Base-by-base conservation (phyloP, 2,329 filamentous ascomycete genomes). In the Rhinocladiella mackenziei region DNA sequence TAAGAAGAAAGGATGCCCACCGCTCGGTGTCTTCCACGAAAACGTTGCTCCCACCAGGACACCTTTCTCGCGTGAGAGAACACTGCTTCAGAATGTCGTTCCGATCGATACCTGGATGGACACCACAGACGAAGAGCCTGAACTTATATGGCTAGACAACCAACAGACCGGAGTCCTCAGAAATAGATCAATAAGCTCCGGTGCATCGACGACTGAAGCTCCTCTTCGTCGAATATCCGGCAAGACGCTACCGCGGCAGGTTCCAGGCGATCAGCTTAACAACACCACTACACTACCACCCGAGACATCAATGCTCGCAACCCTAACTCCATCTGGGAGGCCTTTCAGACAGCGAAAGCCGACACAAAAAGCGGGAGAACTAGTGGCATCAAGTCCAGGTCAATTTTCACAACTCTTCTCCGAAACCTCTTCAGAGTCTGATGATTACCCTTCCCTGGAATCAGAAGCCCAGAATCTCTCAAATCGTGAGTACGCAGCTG, bases 21-120 rank as follows among this genome's bases (percentile, higher is more conserved):
- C 23, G 17, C 19, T 33, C 14, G 51, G 45, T 14, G 17, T 47
- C 8, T 47, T 51, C 32, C 31, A 31, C 25, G 44, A 46, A 17
- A 18, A 34, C 14, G 17, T 8, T 37, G 13, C 13, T 19, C 13
- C 38, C 4, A n/a, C 22, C 6, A 25, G 7, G 13, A 9, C 19
- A 17, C n/a, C 18, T 9, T 11, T 8, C 29, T 13, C n/a, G 8
- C 17, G 18, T 32, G 14, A 11, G 19, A 17, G 6, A 9, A 4
- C 14, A 18, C 9, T 15, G 1, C 13, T 19, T 10, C 13, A 37
- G 15, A 14, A 5, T 15, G 23, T 15, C 15, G 14, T 40, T n/a
- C n/a, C 15, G 9, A 13, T 32, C 5, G 26, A 44, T 13, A 20
- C 13, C 7, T 3, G n/a, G 4, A 37, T 37, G 45, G 37, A 30